Base-by-base conservation (phyloP, 2,329 filamentous ascomycete genomes). In the Fusarium longipes region DNA sequence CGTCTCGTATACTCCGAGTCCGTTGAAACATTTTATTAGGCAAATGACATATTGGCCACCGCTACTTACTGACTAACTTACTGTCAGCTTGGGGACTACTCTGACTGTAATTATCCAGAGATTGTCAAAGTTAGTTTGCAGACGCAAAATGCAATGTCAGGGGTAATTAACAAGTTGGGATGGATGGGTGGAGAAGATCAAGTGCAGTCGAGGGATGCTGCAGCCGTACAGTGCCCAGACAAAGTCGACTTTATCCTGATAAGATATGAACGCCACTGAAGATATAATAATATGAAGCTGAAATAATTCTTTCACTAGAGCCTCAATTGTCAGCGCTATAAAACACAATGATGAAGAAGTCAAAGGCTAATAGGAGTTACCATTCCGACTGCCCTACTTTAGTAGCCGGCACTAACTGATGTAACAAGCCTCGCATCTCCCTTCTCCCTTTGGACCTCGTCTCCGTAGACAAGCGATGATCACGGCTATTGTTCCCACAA, bases 401-500 rank as follows among this genome's bases (percentile, higher is more conserved):
- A 36, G 22, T 27, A 29, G 12, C 57, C 35, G 29, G 24, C 53
- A 40, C 57, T 44, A 48, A 29, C 30, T 32, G 24, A 57, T 58
- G 50, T 40, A 48, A 61, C 47, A 54, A 56, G 60, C 59, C 58
- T 65, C 57, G 66, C 53, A 27, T 69, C 32, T 67, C 35, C 42
- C 42, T 69, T 55, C 66, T 67, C 27, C 35, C 42, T 63, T 64
- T 61, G 66, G 62, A 27, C 33, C 38, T 63, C 24, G 39, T 53
- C 55, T 66, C 65, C 65, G 65, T 54, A 36, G 39, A 25, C 29
- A 51, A 66, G 55, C 35, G 55, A 62, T 54, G 65, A 64, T 64
- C 68, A 38, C 45, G 56, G 52, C 54, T 43, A 45, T 60, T 57
- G 50, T 59, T 67, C 38, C 58, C 56, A 59, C 57, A 48, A 55